Percentiles rank a stretch among this genome's conserved stretches.
These are phyloP conservation scores for Boletus eberwhitei DNA, from an alignment of 768 basidiomycete genomes.

Conservation along the genomic window DNA sequence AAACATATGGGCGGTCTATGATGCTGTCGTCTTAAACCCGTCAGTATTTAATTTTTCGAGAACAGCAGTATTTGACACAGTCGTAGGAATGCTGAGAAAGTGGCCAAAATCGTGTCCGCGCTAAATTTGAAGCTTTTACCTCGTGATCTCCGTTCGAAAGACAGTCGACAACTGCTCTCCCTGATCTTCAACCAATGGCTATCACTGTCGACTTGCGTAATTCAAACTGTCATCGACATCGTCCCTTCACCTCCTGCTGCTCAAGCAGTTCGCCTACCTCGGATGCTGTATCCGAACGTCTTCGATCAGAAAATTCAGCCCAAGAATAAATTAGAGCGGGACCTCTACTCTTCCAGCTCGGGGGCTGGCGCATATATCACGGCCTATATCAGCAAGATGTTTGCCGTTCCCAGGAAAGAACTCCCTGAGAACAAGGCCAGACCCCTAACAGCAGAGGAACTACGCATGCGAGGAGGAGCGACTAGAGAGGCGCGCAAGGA, in stretches of 20 bases:
- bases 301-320: constrained; percentile 58
- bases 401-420: constrained; percentile 77
- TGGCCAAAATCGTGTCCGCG: constrained; percentile 80
- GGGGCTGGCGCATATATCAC: constrained; percentile 56
- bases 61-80: constrained; percentile 8
- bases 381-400: constrained; percentile 98
- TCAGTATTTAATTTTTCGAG: constrained; percentile 42
- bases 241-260: constrained; percentile 86
- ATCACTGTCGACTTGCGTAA: constrained; percentile 87
- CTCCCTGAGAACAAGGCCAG: constrained; percentile 85
- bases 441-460: constrained; percentile 76
- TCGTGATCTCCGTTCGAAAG: constrained; percentile 90
- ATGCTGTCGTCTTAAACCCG: constrained; percentile 86
- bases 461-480: constrained; percentile 63
- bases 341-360: constrained; percentile 71
- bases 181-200: constrained; percentile 96
- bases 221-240: constrained; percentile 88
- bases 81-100: constrained; percentile 81
- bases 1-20: constrained; percentile 96
- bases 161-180: constrained; percentile 76
- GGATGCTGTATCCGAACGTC: constrained; percentile 84
- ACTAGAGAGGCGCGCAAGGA: constrained; percentile 42
- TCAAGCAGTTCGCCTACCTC: constrained; percentile 81
- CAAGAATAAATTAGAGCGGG: constrained; percentile 78
- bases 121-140: constrained; percentile 80